Evolutionary conservation across 768 basidiomycete genomes (phyloP).

Genomic region (Hysterangium stoloniferum): DNA sequence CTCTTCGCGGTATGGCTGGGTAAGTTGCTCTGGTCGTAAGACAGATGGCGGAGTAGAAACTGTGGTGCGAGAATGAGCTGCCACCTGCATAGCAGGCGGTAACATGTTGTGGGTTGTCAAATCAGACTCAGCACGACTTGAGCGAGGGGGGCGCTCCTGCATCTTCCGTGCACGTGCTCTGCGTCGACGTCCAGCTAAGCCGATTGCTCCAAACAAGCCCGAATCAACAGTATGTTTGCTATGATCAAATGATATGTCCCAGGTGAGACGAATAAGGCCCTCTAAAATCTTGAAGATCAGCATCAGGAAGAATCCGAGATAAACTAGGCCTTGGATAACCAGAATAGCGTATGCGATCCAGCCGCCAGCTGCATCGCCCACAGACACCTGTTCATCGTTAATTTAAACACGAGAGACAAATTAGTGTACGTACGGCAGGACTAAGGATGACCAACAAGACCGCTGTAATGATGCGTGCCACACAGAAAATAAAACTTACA

Average conservation of each 20-base stretch:
- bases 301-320: constrained; percentile 76
- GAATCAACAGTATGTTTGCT: constrained; percentile 73
- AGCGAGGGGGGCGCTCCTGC: neutral
- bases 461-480: constrained; percentile 82
- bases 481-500: constrained; percentile 88
- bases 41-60: constrained; percentile 57
- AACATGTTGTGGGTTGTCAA: constrained; percentile 5
- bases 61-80: constrained; percentile 16
- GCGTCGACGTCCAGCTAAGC: constrained; percentile 50
- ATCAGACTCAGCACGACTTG: constrained; percentile 10
- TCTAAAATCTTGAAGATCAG: constrained; percentile 81
- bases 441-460: constrained; percentile 87
- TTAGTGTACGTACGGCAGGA: constrained; percentile 57
- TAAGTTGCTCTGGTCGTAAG: constrained; percentile 71
- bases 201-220: constrained; percentile 80
- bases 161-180: constrained; percentile 9
- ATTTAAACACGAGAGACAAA: constrained; percentile 11
- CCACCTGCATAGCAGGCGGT: constrained; percentile 5
- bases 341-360: constrained; percentile 96
- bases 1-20: constrained; percentile 69
- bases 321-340: constrained; percentile 69
- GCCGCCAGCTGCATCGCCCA: constrained; percentile 70
- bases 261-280: constrained; percentile 68
- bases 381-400: constrained; percentile 55
- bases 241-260: constrained; percentile 76